Evolutionary conservation across 768 basidiomycete species (phyloP).

Genomic region (Agaricus subrufescens): DNA sequence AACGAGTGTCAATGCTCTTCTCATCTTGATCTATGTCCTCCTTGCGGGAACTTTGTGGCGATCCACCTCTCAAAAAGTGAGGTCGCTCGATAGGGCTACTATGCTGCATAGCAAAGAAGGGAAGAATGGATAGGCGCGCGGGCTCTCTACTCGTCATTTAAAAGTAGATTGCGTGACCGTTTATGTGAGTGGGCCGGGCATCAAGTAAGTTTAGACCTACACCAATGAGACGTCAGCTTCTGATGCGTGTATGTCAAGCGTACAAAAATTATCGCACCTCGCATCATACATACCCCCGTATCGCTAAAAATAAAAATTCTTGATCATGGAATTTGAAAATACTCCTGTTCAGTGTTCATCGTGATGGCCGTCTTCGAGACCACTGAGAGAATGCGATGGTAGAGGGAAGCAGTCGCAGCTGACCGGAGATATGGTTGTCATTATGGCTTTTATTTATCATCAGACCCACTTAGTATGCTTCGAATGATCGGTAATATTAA

Average conservation of each 20-base stretch:
- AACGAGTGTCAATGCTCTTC: neutral
- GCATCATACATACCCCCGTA: too few species aligned
- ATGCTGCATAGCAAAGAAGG: neutral
- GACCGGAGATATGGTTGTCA: too few species aligned
- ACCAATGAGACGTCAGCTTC: neutral
- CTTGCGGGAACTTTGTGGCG: neutral
- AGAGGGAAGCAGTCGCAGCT: too few species aligned
- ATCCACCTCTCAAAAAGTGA: neutral
- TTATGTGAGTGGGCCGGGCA: neutral
- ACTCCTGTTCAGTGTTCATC: too few species aligned
- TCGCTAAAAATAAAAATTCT: too few species aligned
- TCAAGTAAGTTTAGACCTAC: neutral
- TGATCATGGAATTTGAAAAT: too few species aligned
- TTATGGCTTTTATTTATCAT: too few species aligned
- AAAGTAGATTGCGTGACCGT: neutral
- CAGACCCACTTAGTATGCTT: too few species aligned
- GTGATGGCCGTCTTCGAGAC: too few species aligned
- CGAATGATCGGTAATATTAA: too few species aligned
- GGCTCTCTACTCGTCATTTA: neutral
- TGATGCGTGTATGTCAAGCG: neutral
- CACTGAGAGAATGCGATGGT: too few species aligned
- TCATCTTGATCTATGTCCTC: neutral
- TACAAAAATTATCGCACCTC: too few species aligned
- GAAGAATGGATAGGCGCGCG: neutral
- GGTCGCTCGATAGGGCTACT: neutral